Conservation (phyloP, 2,329 filamentous ascomycete species). For the Pseudogymnoascus sp. region DNA sequence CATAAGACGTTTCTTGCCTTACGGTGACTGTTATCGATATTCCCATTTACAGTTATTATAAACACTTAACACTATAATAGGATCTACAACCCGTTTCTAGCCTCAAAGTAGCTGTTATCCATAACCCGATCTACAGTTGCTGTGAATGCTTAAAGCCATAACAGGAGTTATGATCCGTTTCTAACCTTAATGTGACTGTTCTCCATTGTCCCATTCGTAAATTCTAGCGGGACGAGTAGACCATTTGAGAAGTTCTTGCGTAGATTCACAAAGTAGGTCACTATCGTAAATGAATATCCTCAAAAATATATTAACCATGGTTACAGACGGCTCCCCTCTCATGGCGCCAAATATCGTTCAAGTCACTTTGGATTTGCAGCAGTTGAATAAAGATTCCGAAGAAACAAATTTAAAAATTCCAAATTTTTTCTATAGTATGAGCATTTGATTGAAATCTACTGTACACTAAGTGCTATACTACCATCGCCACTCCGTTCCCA, state of each 20-base stretch:
- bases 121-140: background rate
- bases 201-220: no score
- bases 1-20: background rate
- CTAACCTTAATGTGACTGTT: background rate
- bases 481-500: slow-evolving; percentile 7
- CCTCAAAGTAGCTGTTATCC: background rate
- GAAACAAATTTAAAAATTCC: slow-evolving; percentile 2
- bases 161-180: background rate
- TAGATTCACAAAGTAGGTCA: background rate
- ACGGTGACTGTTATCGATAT: background rate
- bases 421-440: slow-evolving; percentile 8
- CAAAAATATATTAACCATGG: background rate
- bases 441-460: slow-evolving; percentile 9
- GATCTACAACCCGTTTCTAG: background rate
- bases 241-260: background rate
- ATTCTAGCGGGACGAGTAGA: background rate
- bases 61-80: background rate
- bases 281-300: background rate
- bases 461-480: slow-evolving; percentile 8
- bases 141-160: background rate
- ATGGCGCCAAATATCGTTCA: background rate
- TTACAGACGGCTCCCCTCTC: background rate
- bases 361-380: background rate
- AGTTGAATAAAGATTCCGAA: background rate
- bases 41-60: background rate